phyloP scores from a whole-genome alignment of 2,329 filamentous ascomycete genomes.

The Leptographium galeiforme region DNA sequence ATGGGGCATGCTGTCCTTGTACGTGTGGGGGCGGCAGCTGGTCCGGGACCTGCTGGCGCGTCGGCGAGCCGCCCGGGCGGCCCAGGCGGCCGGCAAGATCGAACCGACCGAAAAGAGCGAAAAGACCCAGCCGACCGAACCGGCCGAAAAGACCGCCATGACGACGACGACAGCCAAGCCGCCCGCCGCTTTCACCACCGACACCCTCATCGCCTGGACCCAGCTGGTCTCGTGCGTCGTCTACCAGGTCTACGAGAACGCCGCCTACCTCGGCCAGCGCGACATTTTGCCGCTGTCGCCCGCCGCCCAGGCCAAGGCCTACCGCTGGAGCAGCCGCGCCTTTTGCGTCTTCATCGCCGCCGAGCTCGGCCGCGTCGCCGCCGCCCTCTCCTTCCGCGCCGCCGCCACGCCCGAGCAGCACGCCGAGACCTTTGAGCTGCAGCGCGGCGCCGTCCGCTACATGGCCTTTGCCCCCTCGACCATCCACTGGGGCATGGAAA shows the following conservation, averaged over 20 bases:
- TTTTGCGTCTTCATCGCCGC: constrained; percentile 70
- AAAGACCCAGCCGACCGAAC: not conserved
- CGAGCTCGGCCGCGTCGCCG: constrained; percentile 55
- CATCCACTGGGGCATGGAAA: constrained; percentile 65
- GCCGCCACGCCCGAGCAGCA: constrained; percentile 22
- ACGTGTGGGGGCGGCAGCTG: constrained; percentile 49
- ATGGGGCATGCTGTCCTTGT: constrained; percentile 64
- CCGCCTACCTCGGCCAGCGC: constrained; percentile 61
- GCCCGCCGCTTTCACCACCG: constrained; percentile 23
- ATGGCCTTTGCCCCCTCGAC: constrained; percentile 70
- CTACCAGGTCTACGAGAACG: constrained; percentile 77
- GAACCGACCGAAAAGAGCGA: constrained; percentile 13
- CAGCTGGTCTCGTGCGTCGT: constrained; percentile 54
- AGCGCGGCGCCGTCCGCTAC: constrained; percentile 55
- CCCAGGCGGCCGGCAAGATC: constrained; percentile 12
- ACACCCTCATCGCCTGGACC: constrained; percentile 43
- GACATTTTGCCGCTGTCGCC: constrained; percentile 50
- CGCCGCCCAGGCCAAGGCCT: constrained; percentile 45
- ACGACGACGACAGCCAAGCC: constrained; percentile 22
- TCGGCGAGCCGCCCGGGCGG: constrained; percentile 12
- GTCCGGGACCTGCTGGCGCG: constrained; percentile 17
- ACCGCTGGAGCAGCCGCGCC: constrained; percentile 60
- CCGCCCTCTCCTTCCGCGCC: constrained; percentile 26
- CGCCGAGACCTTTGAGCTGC: constrained; percentile 40
- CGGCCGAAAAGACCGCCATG: constrained; percentile 13